These are phyloP conservation scores for Amanita exitialis DNA, from an alignment of 768 basidiomycete species.

Conservation along the genomic window DNA sequence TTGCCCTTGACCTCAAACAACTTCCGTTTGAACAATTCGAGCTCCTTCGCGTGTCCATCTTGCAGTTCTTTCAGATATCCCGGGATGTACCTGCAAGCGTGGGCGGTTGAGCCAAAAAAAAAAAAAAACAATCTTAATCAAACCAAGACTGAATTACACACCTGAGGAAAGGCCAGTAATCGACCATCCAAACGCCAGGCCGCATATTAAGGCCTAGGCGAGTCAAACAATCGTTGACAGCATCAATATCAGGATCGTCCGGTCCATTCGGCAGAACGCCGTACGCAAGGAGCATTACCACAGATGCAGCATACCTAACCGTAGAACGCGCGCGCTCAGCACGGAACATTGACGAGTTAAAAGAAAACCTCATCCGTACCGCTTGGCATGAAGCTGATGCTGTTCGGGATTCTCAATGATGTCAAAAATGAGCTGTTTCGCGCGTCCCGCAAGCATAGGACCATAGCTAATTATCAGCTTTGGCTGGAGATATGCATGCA, in stretches of 20 bases:
- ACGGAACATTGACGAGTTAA: neutral
- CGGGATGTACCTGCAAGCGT: constrained; percentile 35
- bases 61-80: constrained; percentile 51
- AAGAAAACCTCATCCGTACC: constrained; percentile 11
- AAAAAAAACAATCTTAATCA: neutral
- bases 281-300: constrained; percentile 42
- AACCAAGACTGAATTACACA: constrained; percentile 8
- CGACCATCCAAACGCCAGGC: constrained; percentile 37
- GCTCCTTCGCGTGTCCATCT: constrained; percentile 45
- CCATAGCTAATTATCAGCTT: constrained; percentile 39
- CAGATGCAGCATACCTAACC: constrained; percentile 35
- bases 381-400: constrained; percentile 48
- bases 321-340: neutral
- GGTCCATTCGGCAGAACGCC: constrained; percentile 31
- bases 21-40: constrained; percentile 43
- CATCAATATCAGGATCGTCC: constrained; percentile 35
- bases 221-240: constrained; percentile 35
- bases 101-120: neutral
- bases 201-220: constrained; percentile 34
- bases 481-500: constrained; percentile 50
- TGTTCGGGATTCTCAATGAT: constrained; percentile 28
- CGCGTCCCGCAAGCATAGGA: constrained; percentile 35
- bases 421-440: constrained; percentile 33
- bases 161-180: constrained; percentile 33
- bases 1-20: constrained; percentile 33